Conservation (phyloP, 2,329 filamentous ascomycete species). For the Neonectria faginata region DNA sequence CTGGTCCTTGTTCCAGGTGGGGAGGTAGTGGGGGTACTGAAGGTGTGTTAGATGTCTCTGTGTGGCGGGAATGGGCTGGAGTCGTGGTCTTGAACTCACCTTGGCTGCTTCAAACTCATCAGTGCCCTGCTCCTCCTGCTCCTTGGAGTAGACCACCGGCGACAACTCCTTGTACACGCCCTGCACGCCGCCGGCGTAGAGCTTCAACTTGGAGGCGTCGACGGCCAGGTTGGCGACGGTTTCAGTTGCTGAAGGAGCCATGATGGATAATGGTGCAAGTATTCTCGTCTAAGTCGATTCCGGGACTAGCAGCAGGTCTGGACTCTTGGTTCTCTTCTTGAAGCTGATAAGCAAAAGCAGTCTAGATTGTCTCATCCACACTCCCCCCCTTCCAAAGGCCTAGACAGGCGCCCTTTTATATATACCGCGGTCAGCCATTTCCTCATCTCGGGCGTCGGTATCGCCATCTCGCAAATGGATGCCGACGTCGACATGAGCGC, state of each 20-base stretch:
- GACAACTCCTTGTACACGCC: slow-evolving; percentile 43
- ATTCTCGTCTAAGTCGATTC: slow-evolving; percentile 13
- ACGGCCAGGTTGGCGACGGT: slow-evolving; percentile 28
- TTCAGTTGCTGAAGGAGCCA: slow-evolving; percentile 45
- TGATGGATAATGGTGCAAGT: slow-evolving; percentile 10
- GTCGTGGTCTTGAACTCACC: slow-evolving; percentile 25
- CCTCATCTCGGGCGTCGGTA: slow-evolving; percentile 28
- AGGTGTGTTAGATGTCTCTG: neutral
- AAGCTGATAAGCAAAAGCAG: slow-evolving; percentile 1
- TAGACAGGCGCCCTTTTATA: slow-evolving; percentile 23
- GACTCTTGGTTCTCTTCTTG: neutral
- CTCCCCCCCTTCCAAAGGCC: neutral
- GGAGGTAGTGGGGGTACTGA: slow-evolving; percentile 79
- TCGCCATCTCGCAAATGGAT: slow-evolving; percentile 27
- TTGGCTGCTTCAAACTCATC: slow-evolving; percentile 41
- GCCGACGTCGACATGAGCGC: slow-evolving; percentile 19
- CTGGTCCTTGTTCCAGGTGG: slow-evolving; percentile 75
- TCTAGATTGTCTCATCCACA: neutral
- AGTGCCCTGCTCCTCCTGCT: slow-evolving; percentile 37
- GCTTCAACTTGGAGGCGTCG: slow-evolving; percentile 41
- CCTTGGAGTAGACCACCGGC: slow-evolving; percentile 35
- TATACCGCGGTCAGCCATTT: slow-evolving; percentile 26
- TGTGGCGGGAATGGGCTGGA: neutral
- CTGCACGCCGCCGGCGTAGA: slow-evolving; percentile 44
- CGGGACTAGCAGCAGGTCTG: neutral